Evolutionary conservation across 129 eudicot genomes (phyloP).

Genomic region (Heracleum sosnowskyi): DNA sequence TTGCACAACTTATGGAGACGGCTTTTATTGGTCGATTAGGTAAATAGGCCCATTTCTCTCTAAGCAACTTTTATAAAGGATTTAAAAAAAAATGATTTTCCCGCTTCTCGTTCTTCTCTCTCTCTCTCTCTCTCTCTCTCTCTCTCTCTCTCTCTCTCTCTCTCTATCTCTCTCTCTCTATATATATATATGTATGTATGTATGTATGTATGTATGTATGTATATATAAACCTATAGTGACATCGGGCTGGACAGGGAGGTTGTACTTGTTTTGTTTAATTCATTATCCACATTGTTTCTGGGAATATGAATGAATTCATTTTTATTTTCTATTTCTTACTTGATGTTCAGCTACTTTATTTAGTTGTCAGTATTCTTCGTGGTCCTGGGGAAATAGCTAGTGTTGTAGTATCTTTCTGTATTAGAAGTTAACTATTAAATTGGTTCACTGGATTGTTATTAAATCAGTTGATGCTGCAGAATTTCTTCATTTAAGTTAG

Average conservation of each 20-base stretch:
- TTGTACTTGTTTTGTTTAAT: neutral
- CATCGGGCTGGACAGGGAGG: neutral
- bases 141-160: too few species aligned
- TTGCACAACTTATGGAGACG: constrained; percentile 90
- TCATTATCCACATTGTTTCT: neutral
- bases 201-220: too few species aligned
- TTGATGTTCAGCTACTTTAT: neutral
- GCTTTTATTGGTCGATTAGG: constrained; percentile 94
- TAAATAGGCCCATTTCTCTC: constrained; percentile 13
- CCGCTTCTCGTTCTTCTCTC: neutral
- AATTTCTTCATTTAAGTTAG: neutral
- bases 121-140: too few species aligned
- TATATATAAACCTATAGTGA: neutral
- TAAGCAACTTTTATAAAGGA: neutral
- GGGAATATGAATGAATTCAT: neutral
- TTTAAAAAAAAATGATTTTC: neutral
- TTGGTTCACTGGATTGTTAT: neutral
- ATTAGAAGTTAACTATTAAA: neutral
- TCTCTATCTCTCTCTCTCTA: too few species aligned
- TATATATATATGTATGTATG: too few species aligned
- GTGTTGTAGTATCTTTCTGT: neutral
- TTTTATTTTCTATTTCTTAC: neutral
- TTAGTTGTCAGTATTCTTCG: neutral
- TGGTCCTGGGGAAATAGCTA: neutral
- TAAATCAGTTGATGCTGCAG: neutral